These are phyloP conservation scores for Aspergillus floridensis DNA, from an alignment of 2,329 filamentous ascomycete species.

Conservation along the genomic window DNA sequence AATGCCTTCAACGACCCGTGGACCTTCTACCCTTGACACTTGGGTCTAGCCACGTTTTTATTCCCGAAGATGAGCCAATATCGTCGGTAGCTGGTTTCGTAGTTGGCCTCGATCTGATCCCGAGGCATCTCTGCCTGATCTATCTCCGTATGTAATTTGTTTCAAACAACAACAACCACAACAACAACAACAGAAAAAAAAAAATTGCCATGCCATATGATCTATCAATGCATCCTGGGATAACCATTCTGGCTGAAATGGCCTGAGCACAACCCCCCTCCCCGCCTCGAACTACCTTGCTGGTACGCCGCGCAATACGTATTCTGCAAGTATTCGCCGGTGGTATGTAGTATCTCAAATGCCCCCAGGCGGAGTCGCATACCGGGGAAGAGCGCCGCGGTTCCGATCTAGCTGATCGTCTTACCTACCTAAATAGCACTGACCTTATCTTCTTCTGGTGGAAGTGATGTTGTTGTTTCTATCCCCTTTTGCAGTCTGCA, in stretches of 20 bases:
- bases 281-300: slow-evolving; percentile 10
- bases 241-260: slow-evolving; percentile 20
- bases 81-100: neutral
- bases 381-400: slow-evolving; percentile 27
- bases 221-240: slow-evolving; percentile 12
- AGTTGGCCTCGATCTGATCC: neutral
- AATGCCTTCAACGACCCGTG: slow-evolving; percentile 3
- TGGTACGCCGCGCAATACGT: slow-evolving; percentile 6
- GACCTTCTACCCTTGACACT: slow-evolving; percentile 6
- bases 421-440: slow-evolving; percentile 13
- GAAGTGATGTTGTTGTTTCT: slow-evolving; percentile 9
- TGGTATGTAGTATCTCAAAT: slow-evolving; percentile 25
- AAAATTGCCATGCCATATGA: slow-evolving; percentile 10
- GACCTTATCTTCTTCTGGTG: slow-evolving; percentile 6
- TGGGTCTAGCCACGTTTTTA: slow-evolving; percentile 18
- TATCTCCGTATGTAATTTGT: no score
- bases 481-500: slow-evolving; percentile 9
- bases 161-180: no score
- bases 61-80: neutral
- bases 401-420: slow-evolving; percentile 27
- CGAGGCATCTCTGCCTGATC: neutral
- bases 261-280: slow-evolving; percentile 3
- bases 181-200: no score
- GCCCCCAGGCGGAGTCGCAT: slow-evolving; percentile 25
- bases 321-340: slow-evolving; percentile 19